Conservation (phyloP, 2,329 filamentous ascomycete genomes). For the Ceratocystis colombiana region DNA sequence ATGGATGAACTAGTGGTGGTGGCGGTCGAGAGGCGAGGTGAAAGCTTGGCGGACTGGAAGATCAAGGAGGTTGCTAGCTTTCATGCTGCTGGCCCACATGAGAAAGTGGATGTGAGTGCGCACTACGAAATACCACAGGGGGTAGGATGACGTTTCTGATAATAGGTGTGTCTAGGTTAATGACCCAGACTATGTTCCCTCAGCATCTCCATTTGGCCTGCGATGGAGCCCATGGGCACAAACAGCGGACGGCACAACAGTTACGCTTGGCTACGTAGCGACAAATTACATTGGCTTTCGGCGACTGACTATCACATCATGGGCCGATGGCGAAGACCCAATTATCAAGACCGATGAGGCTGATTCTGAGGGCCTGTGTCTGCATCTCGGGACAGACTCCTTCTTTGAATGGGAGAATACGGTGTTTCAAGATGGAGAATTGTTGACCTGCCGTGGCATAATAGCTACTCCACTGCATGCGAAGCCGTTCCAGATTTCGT, state of each 20-base stretch:
- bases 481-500: constrained; percentile 42
- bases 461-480: constrained; percentile 44
- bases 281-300: constrained; percentile 48
- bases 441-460: constrained; percentile 42
- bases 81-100: constrained; percentile 31
- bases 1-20: constrained; percentile 43
- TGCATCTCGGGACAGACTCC: constrained; percentile 42
- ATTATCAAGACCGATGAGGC: constrained; percentile 34
- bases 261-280: constrained; percentile 43
- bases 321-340: constrained; percentile 33
- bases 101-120: constrained; percentile 30
- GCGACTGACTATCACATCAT: constrained; percentile 37
- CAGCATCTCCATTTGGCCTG: constrained; percentile 42
- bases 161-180: constrained; percentile 19
- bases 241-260: constrained; percentile 28
- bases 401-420: constrained; percentile 48
- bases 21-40: constrained; percentile 34
- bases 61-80: constrained; percentile 45
- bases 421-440: constrained; percentile 37
- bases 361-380: constrained; percentile 42
- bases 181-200: constrained; percentile 44
- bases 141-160: background rate
- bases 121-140: background rate
- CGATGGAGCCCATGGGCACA: constrained; percentile 47
- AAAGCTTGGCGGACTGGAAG: constrained; percentile 36